Evolutionary conservation across 2,329 filamentous ascomycete genomes (phyloP).

Genomic region (Penicillium vulpinum): DNA sequence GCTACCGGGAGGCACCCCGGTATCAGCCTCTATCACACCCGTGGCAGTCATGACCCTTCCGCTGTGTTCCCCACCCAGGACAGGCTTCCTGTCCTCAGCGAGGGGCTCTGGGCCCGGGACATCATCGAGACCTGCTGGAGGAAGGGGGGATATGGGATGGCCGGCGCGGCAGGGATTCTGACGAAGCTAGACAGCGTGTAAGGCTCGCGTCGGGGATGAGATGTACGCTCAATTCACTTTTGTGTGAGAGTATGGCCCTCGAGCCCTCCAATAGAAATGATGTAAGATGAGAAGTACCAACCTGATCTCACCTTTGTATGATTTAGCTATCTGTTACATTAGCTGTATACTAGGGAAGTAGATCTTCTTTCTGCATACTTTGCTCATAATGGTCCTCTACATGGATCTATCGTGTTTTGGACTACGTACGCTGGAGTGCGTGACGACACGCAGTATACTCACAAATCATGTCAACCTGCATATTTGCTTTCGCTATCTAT

Average conservation of each 20-base stretch:
- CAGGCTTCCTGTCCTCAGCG: neutral
- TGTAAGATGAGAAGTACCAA: too few species aligned
- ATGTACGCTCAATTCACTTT: neutral
- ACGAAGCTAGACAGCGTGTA: neutral
- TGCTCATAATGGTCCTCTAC: too few species aligned
- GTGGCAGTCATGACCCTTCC: neutral
- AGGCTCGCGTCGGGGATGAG: neutral
- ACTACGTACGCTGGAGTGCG: too few species aligned
- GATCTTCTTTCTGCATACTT: too few species aligned
- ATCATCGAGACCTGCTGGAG: neutral
- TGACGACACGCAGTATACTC: too few species aligned
- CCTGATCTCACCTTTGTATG: too few species aligned
- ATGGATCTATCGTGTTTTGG: too few species aligned
- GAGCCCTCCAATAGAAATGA: neutral
- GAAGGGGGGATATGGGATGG: neutral
- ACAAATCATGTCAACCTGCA: too few species aligned
- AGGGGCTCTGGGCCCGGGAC: neutral
- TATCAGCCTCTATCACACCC: neutral
- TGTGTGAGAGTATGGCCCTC: neutral
- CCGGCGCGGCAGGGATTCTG: neutral
- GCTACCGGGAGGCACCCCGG: neutral
- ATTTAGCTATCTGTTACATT: too few species aligned
- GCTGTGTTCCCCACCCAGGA: neutral
- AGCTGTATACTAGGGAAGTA: too few species aligned
- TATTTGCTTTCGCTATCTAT: too few species aligned